Conservation (phyloP, 2,329 filamentous ascomycete genomes). For the Hyphodiscus sp. region DNA sequence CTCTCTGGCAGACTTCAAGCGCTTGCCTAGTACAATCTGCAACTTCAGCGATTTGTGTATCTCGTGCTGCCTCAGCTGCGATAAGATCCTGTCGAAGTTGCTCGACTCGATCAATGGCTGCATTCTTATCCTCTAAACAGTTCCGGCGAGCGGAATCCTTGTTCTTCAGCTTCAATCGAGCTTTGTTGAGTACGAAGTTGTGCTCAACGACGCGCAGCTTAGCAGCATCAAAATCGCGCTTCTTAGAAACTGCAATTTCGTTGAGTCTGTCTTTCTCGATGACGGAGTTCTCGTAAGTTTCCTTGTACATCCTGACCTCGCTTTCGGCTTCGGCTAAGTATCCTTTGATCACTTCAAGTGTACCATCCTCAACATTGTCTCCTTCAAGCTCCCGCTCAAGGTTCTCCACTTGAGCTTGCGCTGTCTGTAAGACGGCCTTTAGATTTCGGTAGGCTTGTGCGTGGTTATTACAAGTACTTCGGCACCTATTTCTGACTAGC, state of each 20-base stretch:
- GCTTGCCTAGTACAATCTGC: constrained; percentile 51
- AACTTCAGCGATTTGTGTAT: constrained; percentile 42
- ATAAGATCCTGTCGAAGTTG: constrained; percentile 40
- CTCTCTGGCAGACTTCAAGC: constrained; percentile 45
- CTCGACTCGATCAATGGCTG: constrained; percentile 45
- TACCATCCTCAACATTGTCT: constrained; percentile 61
- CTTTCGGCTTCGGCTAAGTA: constrained; percentile 48
- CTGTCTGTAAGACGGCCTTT: constrained; percentile 48
- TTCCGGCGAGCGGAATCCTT: constrained; percentile 44
- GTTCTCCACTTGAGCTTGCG: constrained; percentile 50
- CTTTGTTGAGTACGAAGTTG: constrained; percentile 45
- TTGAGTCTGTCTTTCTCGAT: constrained; percentile 45
- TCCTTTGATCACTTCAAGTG: constrained; percentile 51
- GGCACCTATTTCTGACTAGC: constrained; percentile 40
- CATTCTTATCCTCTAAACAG: constrained; percentile 56
- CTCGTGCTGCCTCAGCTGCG: constrained; percentile 40
- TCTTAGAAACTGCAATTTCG: constrained; percentile 30
- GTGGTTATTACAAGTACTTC: constrained; percentile 44
- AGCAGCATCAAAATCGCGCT: constrained; percentile 33
- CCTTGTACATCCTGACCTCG: constrained; percentile 42
- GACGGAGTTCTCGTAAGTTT: constrained; percentile 47
- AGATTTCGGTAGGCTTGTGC: constrained; percentile 41
- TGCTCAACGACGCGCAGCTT: constrained; percentile 32
- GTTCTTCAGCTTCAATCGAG: constrained; percentile 45
- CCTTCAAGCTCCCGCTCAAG: constrained; percentile 56